Conservation (phyloP, 352 stramenopile species). For the Globisporangium yorkense region DNA sequence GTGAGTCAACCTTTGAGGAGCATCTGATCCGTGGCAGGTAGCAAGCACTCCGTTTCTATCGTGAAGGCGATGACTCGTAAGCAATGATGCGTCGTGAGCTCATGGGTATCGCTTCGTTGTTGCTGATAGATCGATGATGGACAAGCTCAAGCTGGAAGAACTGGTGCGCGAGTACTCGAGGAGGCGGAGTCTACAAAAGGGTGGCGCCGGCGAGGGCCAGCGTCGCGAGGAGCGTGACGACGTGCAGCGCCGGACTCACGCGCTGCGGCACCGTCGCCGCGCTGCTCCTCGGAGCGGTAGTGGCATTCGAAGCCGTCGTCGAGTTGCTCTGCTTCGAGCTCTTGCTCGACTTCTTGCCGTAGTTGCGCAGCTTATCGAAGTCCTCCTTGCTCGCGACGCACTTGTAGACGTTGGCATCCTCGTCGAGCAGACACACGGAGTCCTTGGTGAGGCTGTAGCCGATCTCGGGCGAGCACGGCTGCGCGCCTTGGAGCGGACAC, state of each 20-base stretch:
- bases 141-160: no score
- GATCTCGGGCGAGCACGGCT: slow-evolving; percentile 43
- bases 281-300: slow-evolving; percentile 1
- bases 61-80: no score
- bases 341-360: slow-evolving; percentile 40
- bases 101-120: no score
- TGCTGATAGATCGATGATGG: no score
- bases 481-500: slow-evolving; percentile 41
- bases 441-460: slow-evolving; percentile 58
- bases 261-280: not conserved
- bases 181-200: no score
- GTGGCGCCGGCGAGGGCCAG: slow-evolving; percentile 2
- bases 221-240: slow-evolving; percentile 7
- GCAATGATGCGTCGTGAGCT: no score
- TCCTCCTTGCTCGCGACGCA: slow-evolving; percentile 63
- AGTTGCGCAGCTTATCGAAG: slow-evolving; percentile 49
- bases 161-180: no score
- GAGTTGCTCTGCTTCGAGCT: slow-evolving; percentile 7
- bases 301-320: not conserved
- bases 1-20: no score
- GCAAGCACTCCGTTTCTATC: no score
- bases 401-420: slow-evolving; percentile 65
- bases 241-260: slow-evolving; percentile 1
- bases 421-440: slow-evolving; percentile 50
- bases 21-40: no score